These are phyloP conservation scores for Blastobotrys buckinghamii DNA, from an alignment of 1,139 yeast genomes.

Conservation along the genomic window DNA sequence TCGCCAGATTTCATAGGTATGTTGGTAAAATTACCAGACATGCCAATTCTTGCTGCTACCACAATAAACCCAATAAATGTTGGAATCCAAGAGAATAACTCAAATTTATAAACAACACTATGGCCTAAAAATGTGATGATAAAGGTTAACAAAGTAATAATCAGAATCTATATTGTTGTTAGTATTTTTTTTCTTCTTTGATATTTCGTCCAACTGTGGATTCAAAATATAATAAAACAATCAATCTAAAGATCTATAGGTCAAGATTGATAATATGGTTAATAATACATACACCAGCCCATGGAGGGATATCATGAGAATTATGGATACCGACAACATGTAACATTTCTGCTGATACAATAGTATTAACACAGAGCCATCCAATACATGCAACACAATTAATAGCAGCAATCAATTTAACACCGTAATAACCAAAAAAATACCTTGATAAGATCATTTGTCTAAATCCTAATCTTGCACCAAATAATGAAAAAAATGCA, in stretches of 20 bases:
- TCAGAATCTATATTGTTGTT: no score
- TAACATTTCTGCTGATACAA: conserved; percentile 81
- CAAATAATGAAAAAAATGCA: conserved; percentile 77
- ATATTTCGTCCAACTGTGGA: no score
- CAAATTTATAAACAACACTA: conserved; percentile 72
- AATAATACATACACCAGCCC: conserved; percentile 98
- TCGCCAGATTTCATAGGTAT: conserved; percentile 40
- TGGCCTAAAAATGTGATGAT: conserved; percentile 83
- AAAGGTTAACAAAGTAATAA: conserved; percentile 63
- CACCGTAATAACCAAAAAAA: conserved; percentile 68
- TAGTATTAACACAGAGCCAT: conserved; percentile 92
- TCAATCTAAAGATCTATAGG: no score
- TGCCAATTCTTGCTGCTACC: conserved; percentile 70
- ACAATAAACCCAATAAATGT: conserved; percentile 65
- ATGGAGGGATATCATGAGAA: conserved; percentile 67
- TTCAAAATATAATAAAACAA: no score
- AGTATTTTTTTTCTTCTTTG: no score
- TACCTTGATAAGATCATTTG: conserved; percentile 81
- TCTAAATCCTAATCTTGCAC: conserved; percentile 80
- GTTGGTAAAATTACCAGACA: conserved; percentile 52
- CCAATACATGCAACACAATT: conserved; percentile 87
- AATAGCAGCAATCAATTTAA: conserved; percentile 70
- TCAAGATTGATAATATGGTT: no score
- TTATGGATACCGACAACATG: conserved; percentile 61
- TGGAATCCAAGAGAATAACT: conserved; percentile 87